Conservation (phyloP, 78 protist species). For the Salpingoeca rosetta region DNA sequence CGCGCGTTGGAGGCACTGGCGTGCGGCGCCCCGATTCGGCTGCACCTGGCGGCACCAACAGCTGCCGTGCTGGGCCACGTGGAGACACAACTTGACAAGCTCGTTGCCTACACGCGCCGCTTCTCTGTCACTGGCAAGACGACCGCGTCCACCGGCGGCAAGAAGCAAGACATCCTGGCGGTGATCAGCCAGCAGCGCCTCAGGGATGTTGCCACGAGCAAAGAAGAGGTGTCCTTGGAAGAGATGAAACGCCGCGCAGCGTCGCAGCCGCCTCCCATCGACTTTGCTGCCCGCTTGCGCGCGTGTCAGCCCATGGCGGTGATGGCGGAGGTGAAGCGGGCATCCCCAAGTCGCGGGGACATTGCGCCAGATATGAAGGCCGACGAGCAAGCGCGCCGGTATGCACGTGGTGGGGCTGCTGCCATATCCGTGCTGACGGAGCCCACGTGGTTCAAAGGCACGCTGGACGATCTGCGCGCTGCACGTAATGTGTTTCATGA, state of each 20-base stretch:
- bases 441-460: constrained; percentile 62
- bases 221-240: background rate
- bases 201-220: constrained; percentile 9
- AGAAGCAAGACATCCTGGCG: constrained; percentile 5
- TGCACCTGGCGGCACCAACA: too few relatives aligned
- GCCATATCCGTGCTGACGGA: constrained; percentile 55
- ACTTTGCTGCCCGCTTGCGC: background rate
- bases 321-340: constrained; percentile 48
- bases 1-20: too few relatives aligned
- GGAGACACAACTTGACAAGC: too few relatives aligned
- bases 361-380: constrained; percentile 30
- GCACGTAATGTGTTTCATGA: background rate
- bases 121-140: too few relatives aligned
- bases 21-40: too few relatives aligned
- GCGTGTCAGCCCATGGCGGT: background rate
- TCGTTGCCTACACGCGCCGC: too few relatives aligned
- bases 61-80: too few relatives aligned
- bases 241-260: background rate
- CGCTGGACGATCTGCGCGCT: constrained; percentile 31
- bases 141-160: too few relatives aligned
- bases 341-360: constrained; percentile 51
- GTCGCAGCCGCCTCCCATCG: background rate
- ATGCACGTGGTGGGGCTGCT: constrained; percentile 34
- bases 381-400: background rate
- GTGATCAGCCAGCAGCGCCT: constrained; percentile 8